Conservation (phyloP, 257 asterid species). For the Nicotiana benthamiana region DNA sequence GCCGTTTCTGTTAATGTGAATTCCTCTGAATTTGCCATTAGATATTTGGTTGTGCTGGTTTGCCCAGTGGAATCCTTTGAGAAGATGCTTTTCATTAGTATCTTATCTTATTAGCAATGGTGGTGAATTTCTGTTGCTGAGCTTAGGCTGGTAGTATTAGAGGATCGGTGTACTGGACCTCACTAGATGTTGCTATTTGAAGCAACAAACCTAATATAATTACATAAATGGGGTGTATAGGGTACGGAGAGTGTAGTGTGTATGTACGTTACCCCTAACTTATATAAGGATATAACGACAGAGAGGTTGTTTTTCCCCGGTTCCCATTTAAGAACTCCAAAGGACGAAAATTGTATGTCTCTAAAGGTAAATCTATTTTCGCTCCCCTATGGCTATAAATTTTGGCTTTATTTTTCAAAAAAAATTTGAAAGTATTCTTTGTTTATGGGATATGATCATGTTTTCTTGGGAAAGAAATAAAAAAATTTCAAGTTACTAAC, state of each 20-base stretch:
- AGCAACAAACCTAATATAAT: not conserved
- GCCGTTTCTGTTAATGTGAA: not conserved
- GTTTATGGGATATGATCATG: too few species aligned
- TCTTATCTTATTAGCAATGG: not conserved
- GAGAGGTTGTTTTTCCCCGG: too few species aligned
- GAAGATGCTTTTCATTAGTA: not conserved
- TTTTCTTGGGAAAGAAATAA: too few species aligned
- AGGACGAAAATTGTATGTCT: not conserved
- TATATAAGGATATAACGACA: too few species aligned
- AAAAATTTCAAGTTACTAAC: too few species aligned
- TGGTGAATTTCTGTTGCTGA: not conserved
- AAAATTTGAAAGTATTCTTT: too few species aligned
- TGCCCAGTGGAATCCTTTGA: not conserved
- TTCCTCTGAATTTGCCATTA: not conserved
- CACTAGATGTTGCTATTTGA: not conserved
- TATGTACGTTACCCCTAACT: too few species aligned
- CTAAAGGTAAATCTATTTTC: not conserved
- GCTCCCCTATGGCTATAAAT: too few species aligned
- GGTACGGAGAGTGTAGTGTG: too few species aligned
- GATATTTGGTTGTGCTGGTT: not conserved
- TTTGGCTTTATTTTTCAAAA: too few species aligned
- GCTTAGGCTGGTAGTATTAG: not conserved
- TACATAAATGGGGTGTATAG: accelerated
- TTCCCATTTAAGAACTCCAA: not conserved
- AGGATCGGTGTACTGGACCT: not conserved